Evolutionary conservation across 2,329 filamentous ascomycete genomes (phyloP).

Genomic region (Alternaria novae-zelandiae): DNA sequence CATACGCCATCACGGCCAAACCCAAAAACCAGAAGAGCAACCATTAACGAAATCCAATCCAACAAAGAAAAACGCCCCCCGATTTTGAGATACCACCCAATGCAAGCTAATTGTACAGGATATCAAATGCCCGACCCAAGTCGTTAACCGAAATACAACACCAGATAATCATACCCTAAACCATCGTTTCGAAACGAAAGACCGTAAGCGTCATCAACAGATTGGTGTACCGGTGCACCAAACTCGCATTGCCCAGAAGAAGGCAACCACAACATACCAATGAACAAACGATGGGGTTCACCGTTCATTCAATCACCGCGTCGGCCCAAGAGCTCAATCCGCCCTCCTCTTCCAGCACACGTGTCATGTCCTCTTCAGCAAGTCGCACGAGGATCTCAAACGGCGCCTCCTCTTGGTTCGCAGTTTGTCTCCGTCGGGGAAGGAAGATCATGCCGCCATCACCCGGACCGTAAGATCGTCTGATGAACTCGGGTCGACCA

Average conservation of each 20-base stretch:
- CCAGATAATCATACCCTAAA: conserved; percentile 24
- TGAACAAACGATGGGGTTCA: background rate
- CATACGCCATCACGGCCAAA: background rate
- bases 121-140: conserved; percentile 41
- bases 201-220: conserved; percentile 17
- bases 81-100: background rate
- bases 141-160: conserved; percentile 19
- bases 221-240: conserved; percentile 20
- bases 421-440: conserved; percentile 32
- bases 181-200: conserved; percentile 8
- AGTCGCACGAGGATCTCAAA: conserved; percentile 46
- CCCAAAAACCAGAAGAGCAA: background rate
- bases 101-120: conserved; percentile 44
- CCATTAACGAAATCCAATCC: background rate
- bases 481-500: conserved; percentile 43
- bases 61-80: background rate
- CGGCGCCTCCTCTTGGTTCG: conserved; percentile 35
- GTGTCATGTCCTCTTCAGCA: conserved; percentile 43
- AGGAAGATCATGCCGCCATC: conserved; percentile 47
- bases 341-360: conserved; percentile 34
- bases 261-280: conserved; percentile 4
- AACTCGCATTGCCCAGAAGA: conserved; percentile 10
- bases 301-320: conserved; percentile 28
- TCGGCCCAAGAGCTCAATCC: conserved; percentile 40
- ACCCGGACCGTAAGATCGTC: conserved; percentile 35